A percentile compares a stretch with the other conserved stretches of the same genome.
Conservation (phyloP, 1,284 basidiomycete species). For the Heterobasidion occidentale region DNA sequence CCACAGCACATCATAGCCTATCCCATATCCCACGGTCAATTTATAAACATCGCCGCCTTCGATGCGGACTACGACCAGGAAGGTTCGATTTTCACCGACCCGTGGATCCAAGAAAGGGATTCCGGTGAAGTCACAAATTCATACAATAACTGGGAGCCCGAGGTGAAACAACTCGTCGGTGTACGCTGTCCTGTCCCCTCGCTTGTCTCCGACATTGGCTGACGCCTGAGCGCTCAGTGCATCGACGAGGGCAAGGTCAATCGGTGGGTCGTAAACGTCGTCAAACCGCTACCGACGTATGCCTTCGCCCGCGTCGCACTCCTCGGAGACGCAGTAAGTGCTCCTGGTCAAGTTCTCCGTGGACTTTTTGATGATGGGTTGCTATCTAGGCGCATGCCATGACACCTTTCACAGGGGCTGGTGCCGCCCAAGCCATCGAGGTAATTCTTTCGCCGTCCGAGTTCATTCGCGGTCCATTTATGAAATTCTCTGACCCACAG, state of each 20-base stretch:
- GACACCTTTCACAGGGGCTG: constrained; percentile 46
- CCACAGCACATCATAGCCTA: constrained; percentile 35
- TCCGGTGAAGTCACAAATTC: constrained; percentile 17
- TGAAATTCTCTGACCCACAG: constrained; percentile 13
- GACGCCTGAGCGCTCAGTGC: constrained; percentile 18
- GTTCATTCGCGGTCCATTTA: background rate
- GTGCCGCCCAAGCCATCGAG: constrained; percentile 50
- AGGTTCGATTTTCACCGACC: constrained; percentile 25
- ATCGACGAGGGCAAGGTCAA: constrained; percentile 25
- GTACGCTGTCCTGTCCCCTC: constrained; percentile 17
- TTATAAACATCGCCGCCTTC: constrained; percentile 36
- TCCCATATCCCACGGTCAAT: constrained; percentile 31
- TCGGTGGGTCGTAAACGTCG: constrained; percentile 42
- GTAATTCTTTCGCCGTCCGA: constrained; percentile 17
- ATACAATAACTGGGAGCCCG: constrained; percentile 34
- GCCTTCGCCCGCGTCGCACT: constrained; percentile 33
- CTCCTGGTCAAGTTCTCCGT: background rate
- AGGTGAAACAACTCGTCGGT: constrained; percentile 30
- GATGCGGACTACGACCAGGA: constrained; percentile 24
- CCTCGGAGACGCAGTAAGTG: constrained; percentile 40
- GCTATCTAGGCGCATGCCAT: constrained; percentile 39
- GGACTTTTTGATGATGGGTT: background rate
- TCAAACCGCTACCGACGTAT: constrained; percentile 30
- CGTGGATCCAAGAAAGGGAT: constrained; percentile 26
- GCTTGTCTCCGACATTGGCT: constrained; percentile 8